A percentile compares a stretch with the other conserved stretches of the same genome.
These are phyloP conservation scores for Telopea speciosissima DNA, from an alignment of 177 flowering plant species.

Conservation along the genomic window DNA sequence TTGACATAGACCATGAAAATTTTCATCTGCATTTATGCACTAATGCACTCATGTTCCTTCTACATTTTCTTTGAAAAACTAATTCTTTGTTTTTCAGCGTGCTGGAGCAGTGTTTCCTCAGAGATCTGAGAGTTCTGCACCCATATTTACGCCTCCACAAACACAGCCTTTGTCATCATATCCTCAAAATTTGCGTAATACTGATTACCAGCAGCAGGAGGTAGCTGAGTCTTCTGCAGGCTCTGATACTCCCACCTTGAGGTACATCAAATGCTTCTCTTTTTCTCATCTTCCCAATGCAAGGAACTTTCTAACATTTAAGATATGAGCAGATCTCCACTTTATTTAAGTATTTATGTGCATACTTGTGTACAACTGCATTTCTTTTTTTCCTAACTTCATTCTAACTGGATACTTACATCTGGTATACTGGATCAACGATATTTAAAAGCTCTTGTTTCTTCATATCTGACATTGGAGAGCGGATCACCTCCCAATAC, in stretches of 20 bases:
- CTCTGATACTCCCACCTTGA: slow-evolving; percentile 77
- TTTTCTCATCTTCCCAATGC: neutral
- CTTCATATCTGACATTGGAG: neutral
- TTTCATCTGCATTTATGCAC: no score
- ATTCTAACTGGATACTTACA: neutral
- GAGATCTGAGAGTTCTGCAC: slow-evolving; percentile 72
- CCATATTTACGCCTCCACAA: slow-evolving; percentile 84
- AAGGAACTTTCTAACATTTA: neutral
- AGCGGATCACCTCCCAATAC: no score
- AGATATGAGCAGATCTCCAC: neutral
- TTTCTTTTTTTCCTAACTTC: neutral
- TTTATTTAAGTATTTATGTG: neutral
- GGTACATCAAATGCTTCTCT: slow-evolving; percentile 34
- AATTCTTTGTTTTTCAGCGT: slow-evolving; percentile 47
- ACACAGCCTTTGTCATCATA: slow-evolving; percentile 71
- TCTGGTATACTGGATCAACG: no score
- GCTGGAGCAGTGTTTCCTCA: slow-evolving; percentile 96
- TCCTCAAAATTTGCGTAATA: slow-evolving; percentile 56
- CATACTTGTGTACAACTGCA: neutral
- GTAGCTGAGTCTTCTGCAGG: slow-evolving; percentile 65
- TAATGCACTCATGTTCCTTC: slow-evolving; percentile 1
- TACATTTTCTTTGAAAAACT: slow-evolving; percentile 2
- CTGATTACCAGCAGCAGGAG: slow-evolving; percentile 43
- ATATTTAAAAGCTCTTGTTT: neutral
- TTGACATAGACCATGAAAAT: no score